Evolutionary conservation across 495 filamentous ascomycete genomes (phyloP).

Genomic region (Achaetomiella virescens): DNA sequence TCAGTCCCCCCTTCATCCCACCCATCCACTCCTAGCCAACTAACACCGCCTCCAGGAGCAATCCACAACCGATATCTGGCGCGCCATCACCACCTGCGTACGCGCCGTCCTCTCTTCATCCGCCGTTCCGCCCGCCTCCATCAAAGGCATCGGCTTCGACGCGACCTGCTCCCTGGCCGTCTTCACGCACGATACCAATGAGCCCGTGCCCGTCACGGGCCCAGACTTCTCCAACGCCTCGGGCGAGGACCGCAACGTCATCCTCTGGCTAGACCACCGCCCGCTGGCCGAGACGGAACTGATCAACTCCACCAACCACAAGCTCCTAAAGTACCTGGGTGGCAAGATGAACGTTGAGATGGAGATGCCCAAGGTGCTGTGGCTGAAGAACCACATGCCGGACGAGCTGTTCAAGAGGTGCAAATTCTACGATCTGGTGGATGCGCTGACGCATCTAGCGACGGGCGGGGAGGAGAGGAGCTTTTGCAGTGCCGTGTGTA

Average conservation of each 20-base stretch:
- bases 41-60: conserved; percentile 62
- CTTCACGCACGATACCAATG: conserved; percentile 80
- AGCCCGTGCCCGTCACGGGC: conserved; percentile 80
- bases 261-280: conserved; percentile 90
- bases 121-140: conserved; percentile 60
- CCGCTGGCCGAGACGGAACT: conserved; percentile 80
- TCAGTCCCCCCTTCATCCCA: conserved; percentile 26
- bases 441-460: conserved; percentile 91
- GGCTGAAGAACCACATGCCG: conserved; percentile 98
- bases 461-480: conserved; percentile 90
- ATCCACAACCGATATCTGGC: conserved; percentile 96
- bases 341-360: conserved; percentile 98
- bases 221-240: conserved; percentile 69
- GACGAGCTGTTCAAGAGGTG: conserved; percentile 78
- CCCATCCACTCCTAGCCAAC: neutral
- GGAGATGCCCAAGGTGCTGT: conserved; percentile 96
- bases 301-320: conserved; percentile 89
- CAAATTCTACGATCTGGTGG: conserved; percentile 92
- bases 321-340: conserved; percentile 90
- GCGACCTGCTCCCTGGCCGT: conserved; percentile 94
- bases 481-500: conserved; percentile 91
- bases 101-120: conserved; percentile 71
- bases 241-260: conserved; percentile 77
- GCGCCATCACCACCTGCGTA: conserved; percentile 77
- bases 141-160: conserved; percentile 91